Conservation (phyloP, 2,329 filamentous ascomycete species). For the Fusarium tanahbumbuense region DNA sequence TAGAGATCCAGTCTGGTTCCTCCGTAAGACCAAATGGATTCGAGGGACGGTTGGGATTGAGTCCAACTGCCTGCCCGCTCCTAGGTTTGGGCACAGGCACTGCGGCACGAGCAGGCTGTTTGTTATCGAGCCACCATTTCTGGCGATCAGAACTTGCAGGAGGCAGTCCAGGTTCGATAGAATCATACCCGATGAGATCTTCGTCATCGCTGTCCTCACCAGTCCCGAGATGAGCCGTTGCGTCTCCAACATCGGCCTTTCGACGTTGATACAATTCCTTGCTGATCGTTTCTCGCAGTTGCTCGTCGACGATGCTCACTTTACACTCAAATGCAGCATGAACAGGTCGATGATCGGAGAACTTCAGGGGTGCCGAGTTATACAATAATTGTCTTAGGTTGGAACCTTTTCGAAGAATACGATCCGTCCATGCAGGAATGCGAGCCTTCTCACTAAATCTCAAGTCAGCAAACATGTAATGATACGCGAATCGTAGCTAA, state of each 20-base stretch:
- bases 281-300: conserved; percentile 76
- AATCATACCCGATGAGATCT: conserved; percentile 82
- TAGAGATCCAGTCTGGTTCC: conserved; percentile 86
- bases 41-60: conserved; percentile 78
- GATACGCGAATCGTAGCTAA: not conserved
- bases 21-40: conserved; percentile 83
- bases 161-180: conserved; percentile 81
- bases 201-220: conserved; percentile 76
- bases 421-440: conserved; percentile 97
- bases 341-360: conserved; percentile 97
- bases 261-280: conserved; percentile 79
- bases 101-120: conserved; percentile 79
- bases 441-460: conserved; percentile 82
- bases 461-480: conserved; percentile 28
- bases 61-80: conserved; percentile 65
- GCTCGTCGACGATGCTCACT: conserved; percentile 84
- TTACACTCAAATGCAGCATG: conserved; percentile 89
- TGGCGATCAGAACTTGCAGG: conserved; percentile 75
- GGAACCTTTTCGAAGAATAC: conserved; percentile 85
- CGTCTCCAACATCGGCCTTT: conserved; percentile 72
- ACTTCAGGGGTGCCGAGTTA: conserved; percentile 81
- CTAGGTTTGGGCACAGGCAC: conserved; percentile 70
- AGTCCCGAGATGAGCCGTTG: conserved; percentile 65
- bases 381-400: conserved; percentile 88
- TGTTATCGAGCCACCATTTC: conserved; percentile 78